A percentile compares a stretch with the other conserved stretches of the same genome.
phyloP scores from a whole-genome alignment of 2,329 filamentous ascomycete species.

The Biscogniauxia mediterranea region DNA sequence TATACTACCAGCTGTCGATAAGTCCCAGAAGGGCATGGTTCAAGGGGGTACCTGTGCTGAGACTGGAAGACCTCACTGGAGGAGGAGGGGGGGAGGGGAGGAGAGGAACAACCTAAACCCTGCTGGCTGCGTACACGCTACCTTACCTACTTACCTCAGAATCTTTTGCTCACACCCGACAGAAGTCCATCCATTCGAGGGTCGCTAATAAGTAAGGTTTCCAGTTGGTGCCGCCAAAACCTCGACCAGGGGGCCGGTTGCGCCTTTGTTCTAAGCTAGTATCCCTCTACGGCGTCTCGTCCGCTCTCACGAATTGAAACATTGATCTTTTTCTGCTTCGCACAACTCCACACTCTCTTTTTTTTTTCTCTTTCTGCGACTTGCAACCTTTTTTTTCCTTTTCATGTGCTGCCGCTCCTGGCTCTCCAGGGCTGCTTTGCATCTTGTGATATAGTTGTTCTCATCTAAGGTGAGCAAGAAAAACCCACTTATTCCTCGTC shows the following conservation, averaged over 20 bases:
- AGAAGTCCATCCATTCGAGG: too few species aligned
- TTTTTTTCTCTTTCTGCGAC: conserved; percentile 28
- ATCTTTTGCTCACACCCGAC: too few species aligned
- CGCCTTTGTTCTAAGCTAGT: background rate
- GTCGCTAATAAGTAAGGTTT: background rate
- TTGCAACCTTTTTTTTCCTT: conserved; percentile 29
- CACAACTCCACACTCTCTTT: conserved; percentile 46
- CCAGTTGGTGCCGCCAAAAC: background rate
- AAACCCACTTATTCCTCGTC: background rate
- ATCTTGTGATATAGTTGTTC: conserved; percentile 40
- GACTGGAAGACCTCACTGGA: conserved; percentile 4
- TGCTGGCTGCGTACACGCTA: background rate
- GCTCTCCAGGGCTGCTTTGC: conserved; percentile 45
- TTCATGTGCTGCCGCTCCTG: conserved; percentile 41
- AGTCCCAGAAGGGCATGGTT: background rate
- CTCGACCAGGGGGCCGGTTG: background rate
- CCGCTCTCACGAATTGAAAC: conserved; percentile 28
- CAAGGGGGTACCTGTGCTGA: background rate
- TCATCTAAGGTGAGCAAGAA: conserved; percentile 31
- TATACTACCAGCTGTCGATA: background rate
- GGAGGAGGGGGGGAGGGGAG: background rate
- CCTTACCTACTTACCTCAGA: background rate
- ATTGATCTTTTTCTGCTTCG: conserved; percentile 36
- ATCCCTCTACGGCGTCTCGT: conserved; percentile 1
- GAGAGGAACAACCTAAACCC: background rate